Percentiles rank a stretch among this genome's conserved stretches.
Conservation (phyloP, 768 basidiomycete species). For the Coprinopsis marcescibilis region DNA sequence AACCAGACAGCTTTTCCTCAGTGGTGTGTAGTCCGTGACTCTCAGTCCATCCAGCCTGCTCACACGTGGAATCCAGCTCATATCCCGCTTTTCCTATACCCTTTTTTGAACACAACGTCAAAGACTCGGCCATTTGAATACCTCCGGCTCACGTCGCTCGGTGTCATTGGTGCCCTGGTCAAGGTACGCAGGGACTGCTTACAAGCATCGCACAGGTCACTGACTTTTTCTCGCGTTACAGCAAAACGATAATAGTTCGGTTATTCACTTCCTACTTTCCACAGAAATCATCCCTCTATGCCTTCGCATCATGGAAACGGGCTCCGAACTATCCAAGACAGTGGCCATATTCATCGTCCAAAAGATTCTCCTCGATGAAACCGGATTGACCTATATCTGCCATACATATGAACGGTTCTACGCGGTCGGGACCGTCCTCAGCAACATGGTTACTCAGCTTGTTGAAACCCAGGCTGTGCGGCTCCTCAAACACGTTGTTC, state of each 20-base stretch:
- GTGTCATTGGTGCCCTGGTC: conserved; percentile 97
- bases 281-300: conserved; percentile 99
- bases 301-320: conserved; percentile 99
- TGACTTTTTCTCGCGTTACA: conserved; percentile 23
- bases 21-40: conserved; percentile 50
- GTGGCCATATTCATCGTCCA: conserved; percentile 99
- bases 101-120: conserved; percentile 96
- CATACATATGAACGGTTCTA: conserved; percentile 99
- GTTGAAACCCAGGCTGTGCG: conserved; percentile 97
- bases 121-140: conserved; percentile 99
- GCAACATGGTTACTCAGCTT: conserved; percentile 98
- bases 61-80: conserved; percentile 77
- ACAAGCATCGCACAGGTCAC: neutral
- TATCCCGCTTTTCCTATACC: conserved; percentile 97
- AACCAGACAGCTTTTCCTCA: conserved; percentile 90
- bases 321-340: conserved; percentile 96
- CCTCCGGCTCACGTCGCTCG: conserved; percentile 96
- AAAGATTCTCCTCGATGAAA: conserved; percentile 95
- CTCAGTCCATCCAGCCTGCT: conserved; percentile 2
- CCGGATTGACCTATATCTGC: conserved; percentile 96
- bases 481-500: conserved; percentile 94
- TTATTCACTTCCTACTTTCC: conserved; percentile 97
- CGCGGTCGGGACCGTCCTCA: conserved; percentile 95
- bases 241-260: conserved; percentile 99
- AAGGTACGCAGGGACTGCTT: conserved; percentile 52